Base-by-base conservation (phyloP, 2,329 filamentous ascomycete species). In the Penicillium sp. region DNA sequence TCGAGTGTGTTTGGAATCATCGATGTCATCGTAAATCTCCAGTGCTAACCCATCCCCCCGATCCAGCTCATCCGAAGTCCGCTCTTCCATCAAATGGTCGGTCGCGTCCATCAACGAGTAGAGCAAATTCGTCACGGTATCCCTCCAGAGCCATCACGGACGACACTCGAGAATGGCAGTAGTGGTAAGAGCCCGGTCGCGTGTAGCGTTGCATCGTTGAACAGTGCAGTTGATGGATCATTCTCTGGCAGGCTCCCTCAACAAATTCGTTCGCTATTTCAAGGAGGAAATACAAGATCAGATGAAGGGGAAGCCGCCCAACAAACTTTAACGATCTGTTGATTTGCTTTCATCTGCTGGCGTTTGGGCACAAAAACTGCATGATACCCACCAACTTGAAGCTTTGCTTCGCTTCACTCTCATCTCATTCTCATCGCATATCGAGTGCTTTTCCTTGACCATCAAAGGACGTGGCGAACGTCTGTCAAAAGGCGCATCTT, bases 221-320 rank as follows among this genome's bases (percentile, higher is more conserved):
- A 11, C 8, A 28, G 25, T 43, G 26, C 30, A 26, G 37, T 35
- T 37, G 28, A 45, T 56, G 28, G 40, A 60, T 66, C 28, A 62
- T 52, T 3, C 25, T 19, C 40, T 33, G 22, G 19, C 63, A 72
- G 72, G 69, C 58, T 67, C 67, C 25, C 10, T 73, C 16, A 73
- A 68, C 26, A 69, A 73, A 43, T 78, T 80, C 57, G 43, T 77
- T 19, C 64, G 71, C 19, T 70, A 77, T 52, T 80, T 80, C 67
- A 78, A 73, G 66, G 77, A 80, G 62, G 78, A 80, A 59, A 65
- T 80, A 52, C 75, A 76, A 66, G 75, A 77, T 49, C 78, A 79
- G 51, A 67, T 78, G 43, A 79, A 76, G 58, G 75, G 76, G 35
- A 75, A 73, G 30, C 71, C 75, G 14, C 67, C 68, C 35, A 73